Evolutionary conservation across 306 rosid genomes (phyloP).

Genomic region (Gastrolobium bilobum): DNA sequence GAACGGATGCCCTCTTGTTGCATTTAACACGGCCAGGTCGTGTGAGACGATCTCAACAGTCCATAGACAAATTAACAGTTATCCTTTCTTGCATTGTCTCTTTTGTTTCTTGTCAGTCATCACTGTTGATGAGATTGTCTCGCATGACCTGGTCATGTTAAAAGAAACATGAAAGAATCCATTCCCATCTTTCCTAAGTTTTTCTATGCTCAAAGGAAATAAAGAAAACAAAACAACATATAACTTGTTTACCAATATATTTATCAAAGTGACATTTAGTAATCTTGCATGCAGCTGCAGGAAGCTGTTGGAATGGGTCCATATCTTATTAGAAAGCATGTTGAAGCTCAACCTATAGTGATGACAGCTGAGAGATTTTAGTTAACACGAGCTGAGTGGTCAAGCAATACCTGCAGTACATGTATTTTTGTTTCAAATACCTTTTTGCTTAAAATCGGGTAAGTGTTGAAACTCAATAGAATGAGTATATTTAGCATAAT

Average conservation of each 20-base stretch:
- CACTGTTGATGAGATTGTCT: no score
- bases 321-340: conserved; percentile 62
- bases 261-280: conserved; percentile 1
- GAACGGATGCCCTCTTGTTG: no score
- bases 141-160: no score
- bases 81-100: no score
- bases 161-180: no score
- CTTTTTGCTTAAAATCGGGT: not conserved
- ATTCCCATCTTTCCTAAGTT: no score
- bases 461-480: not conserved
- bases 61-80: no score
- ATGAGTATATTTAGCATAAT: not conserved
- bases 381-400: conserved; percentile 21
- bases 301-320: conserved; percentile 83
- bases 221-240: conserved; percentile 7
- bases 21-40: no score
- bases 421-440: not conserved
- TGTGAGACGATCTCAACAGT: no score
- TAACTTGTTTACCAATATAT: not conserved
- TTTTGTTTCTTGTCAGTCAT: no score
- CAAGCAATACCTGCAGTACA: not conserved
- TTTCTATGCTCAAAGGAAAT: conserved; percentile 2
- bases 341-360: conserved; percentile 82
- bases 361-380: conserved; percentile 88
- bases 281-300: conserved; percentile 68